These are phyloP conservation scores for Euphrasia confusa DNA, from an alignment of 257 asterid species.

Conservation along the genomic window DNA sequence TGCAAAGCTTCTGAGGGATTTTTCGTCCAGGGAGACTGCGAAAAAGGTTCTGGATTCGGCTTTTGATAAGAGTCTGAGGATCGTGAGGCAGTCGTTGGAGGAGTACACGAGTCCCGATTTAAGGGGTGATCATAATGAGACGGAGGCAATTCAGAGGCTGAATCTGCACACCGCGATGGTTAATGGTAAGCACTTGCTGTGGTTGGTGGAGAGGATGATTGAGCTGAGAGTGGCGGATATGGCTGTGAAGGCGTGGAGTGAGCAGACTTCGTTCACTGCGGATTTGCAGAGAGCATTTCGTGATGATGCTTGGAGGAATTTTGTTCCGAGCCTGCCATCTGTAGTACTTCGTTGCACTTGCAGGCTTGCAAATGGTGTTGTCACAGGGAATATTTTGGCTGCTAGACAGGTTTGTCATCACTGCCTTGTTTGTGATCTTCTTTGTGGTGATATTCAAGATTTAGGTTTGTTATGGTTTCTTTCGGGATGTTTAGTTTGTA, in stretches of 20 bases:
- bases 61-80: slow-evolving; percentile 57
- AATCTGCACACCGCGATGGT: slow-evolving; percentile 81
- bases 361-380: slow-evolving; percentile 77
- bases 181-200: slow-evolving; percentile 68
- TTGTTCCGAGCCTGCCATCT: slow-evolving; percentile 75
- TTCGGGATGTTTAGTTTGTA: slow-evolving; percentile 13
- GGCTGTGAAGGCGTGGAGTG: slow-evolving; percentile 85
- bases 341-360: slow-evolving; percentile 77
- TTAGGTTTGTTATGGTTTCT: background rate
- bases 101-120: slow-evolving; percentile 87
- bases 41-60: slow-evolving; percentile 68
- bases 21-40: slow-evolving; percentile 60
- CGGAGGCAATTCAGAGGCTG: slow-evolving; percentile 89
- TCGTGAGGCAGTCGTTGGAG: slow-evolving; percentile 80
- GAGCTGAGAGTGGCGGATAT: slow-evolving; percentile 85
- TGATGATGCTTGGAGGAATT: slow-evolving; percentile 75
- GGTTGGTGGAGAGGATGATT: slow-evolving; percentile 97
- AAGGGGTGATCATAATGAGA: slow-evolving; percentile 79
- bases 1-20: slow-evolving; percentile 80
- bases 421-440: background rate
- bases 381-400: slow-evolving; percentile 62
- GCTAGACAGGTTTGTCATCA: slow-evolving; percentile 61
- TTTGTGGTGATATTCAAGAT: too few relatives aligned
- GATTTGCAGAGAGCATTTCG: slow-evolving; percentile 69
- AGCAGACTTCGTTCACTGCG: slow-evolving; percentile 61